phyloP scores from a whole-genome alignment of 768 basidiomycete genomes.

The Suillus luteus region DNA sequence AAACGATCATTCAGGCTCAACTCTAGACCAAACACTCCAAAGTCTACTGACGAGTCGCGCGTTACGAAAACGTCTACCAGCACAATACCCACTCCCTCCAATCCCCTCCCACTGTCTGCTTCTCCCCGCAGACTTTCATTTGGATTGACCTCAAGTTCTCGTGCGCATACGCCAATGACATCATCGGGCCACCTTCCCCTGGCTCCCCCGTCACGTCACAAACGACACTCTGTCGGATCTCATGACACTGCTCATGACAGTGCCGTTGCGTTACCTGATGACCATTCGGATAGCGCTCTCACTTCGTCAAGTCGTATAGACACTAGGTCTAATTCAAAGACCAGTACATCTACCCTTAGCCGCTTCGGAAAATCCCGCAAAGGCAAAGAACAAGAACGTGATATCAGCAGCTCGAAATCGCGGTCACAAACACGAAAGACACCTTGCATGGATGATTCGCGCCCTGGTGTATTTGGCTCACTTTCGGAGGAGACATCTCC shows the following conservation, averaged over 20 bases:
- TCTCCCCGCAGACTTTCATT: slow-evolving; percentile 37
- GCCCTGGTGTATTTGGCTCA: slow-evolving; percentile 22
- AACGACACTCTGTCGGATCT: slow-evolving; percentile 32
- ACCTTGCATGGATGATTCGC: slow-evolving; percentile 5
- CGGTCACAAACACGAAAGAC: slow-evolving; percentile 15
- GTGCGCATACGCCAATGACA: slow-evolving; percentile 32
- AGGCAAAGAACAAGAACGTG: slow-evolving; percentile 26
- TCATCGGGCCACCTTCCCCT: slow-evolving; percentile 31
- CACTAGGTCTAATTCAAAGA: slow-evolving; percentile 13
- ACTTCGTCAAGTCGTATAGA: background rate
- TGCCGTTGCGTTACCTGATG: slow-evolving; percentile 35
- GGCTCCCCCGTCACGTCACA: slow-evolving; percentile 23
- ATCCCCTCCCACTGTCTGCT: slow-evolving; percentile 33
- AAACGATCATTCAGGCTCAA: slow-evolving; percentile 34
- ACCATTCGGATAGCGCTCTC: slow-evolving; percentile 11
- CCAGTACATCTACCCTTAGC: slow-evolving; percentile 15
- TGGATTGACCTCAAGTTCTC: slow-evolving; percentile 29
- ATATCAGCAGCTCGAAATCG: slow-evolving; percentile 1
- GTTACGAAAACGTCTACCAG: slow-evolving; percentile 22
- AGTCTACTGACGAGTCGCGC: slow-evolving; percentile 25
- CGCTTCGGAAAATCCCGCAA: slow-evolving; percentile 21
- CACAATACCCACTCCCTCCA: slow-evolving; percentile 32
- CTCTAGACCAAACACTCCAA: slow-evolving; percentile 34
- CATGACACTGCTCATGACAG: slow-evolving; percentile 35
- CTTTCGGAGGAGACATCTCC: slow-evolving; percentile 23